Evolutionary conservation across 2,329 filamentous ascomycete genomes (phyloP).

Genomic region (Fusarium vanettenii): DNA sequence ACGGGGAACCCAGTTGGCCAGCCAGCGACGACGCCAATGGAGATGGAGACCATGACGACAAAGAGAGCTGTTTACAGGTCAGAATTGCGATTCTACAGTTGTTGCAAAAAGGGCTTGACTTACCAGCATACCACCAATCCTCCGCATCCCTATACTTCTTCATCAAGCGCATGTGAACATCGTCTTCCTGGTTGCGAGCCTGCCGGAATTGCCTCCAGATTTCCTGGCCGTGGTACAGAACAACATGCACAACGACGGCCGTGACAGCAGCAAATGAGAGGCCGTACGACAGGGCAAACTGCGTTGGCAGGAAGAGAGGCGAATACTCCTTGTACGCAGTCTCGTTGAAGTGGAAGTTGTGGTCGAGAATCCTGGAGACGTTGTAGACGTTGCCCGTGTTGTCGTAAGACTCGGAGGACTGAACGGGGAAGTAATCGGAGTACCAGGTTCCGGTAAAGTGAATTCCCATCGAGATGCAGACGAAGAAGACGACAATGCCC

Average conservation of each 20-base stretch:
- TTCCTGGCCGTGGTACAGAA: slow-evolving; percentile 65
- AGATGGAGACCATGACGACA: slow-evolving; percentile 64
- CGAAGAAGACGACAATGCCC: slow-evolving; percentile 66
- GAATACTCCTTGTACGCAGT: slow-evolving; percentile 73
- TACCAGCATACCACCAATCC: slow-evolving; percentile 69
- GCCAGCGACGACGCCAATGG: slow-evolving; percentile 64
- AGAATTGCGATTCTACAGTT: slow-evolving; percentile 27
- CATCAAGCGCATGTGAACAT: slow-evolving; percentile 71
- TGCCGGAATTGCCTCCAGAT: slow-evolving; percentile 67
- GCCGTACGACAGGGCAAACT: slow-evolving; percentile 71
- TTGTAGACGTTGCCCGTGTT: slow-evolving; percentile 72
- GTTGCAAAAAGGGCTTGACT: slow-evolving; percentile 53
- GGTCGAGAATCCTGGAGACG: slow-evolving; percentile 68
- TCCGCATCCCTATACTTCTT: slow-evolving; percentile 70
- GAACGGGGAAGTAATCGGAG: slow-evolving; percentile 70
- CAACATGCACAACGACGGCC: slow-evolving; percentile 68
- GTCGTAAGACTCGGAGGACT: slow-evolving; percentile 71
- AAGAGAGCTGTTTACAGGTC: slow-evolving; percentile 54
- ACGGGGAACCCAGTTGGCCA: slow-evolving; percentile 69
- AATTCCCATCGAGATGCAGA: slow-evolving; percentile 67
- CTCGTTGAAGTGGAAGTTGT: slow-evolving; percentile 68
- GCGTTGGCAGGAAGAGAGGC: slow-evolving; percentile 72
- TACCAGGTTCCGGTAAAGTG: slow-evolving; percentile 69
- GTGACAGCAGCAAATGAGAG: slow-evolving; percentile 76
- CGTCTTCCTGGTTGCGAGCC: slow-evolving; percentile 67